phyloP scores from a whole-genome alignment of 768 basidiomycete genomes.

The Trichaptum fuscoviolaceum region DNA sequence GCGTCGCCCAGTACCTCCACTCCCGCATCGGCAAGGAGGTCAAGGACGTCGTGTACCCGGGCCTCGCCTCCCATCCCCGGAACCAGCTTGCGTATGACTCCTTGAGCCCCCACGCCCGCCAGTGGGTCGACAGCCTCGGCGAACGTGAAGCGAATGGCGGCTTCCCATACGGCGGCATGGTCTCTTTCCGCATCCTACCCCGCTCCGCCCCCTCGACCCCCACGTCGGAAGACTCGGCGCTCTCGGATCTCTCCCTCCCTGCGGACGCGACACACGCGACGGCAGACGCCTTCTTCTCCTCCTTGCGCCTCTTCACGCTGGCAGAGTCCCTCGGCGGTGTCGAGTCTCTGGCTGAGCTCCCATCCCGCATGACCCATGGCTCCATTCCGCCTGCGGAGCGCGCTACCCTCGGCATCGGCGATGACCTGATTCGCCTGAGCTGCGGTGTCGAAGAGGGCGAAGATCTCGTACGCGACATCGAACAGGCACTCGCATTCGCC shows the following conservation, averaged over 20 bases:
- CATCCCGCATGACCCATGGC: slow-evolving; percentile 85
- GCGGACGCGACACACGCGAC: slow-evolving; percentile 22
- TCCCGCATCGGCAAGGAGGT: slow-evolving; percentile 33
- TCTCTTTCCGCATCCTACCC: slow-evolving; percentile 62
- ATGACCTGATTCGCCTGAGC: slow-evolving; percentile 70
- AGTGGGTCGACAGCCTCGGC: slow-evolving; percentile 47
- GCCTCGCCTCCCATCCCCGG: slow-evolving; percentile 61
- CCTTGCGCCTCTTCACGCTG: slow-evolving; percentile 64
- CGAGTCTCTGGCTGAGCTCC: slow-evolving; percentile 85
- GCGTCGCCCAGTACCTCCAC: slow-evolving; percentile 57
- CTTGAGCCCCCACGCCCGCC: slow-evolving; percentile 63
- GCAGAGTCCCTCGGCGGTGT: slow-evolving; percentile 92
- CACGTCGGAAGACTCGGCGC: slow-evolving; percentile 5
- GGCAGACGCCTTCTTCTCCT: slow-evolving; percentile 64
- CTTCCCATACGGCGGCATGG: slow-evolving; percentile 90
- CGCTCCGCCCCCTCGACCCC: slow-evolving; percentile 25
- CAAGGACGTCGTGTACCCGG: slow-evolving; percentile 84
- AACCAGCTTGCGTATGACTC: slow-evolving; percentile 58
- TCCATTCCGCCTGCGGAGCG: slow-evolving; percentile 67
- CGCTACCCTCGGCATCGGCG: slow-evolving; percentile 66
- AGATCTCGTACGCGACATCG: slow-evolving; percentile 72
- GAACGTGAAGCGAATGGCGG: slow-evolving; percentile 36
- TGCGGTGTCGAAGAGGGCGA: slow-evolving; percentile 87
- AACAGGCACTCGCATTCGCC: slow-evolving; percentile 54
- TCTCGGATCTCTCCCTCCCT: slow-evolving; percentile 14